Evolutionary conservation across 208 protist genomes (phyloP), one percentile per base, ranked within the genome.

Genomic region (Strigomonas galati): DNA sequence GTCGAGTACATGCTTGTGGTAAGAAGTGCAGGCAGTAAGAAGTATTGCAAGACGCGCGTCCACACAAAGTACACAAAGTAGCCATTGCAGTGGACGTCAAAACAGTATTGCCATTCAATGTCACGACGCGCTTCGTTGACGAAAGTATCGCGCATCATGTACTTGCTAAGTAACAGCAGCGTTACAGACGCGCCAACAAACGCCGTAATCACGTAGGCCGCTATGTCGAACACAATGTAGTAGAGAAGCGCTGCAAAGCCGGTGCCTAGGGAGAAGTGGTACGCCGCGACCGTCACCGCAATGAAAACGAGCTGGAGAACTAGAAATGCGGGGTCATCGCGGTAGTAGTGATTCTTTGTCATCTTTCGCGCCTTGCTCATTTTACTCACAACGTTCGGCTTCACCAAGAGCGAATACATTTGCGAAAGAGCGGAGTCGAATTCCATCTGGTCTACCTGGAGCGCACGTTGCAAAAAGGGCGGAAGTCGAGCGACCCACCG

Each of bases 81-180:
- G 40, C 87, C 86, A 78, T 99, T 99, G 82, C 97, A 99, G 72
- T 99, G 98, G 55, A 99, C 81, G 65, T 99, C 98, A 78, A 98
- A 98, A 0, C 93, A 82, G 66, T 98, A 98, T 3, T 79, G 78
- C 95, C 96, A 99, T 61, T 98, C 97, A 3, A 98, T 79, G 24
- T 83, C 84, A 24, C 83, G 76, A 9, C 79, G 72, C n/a, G 82
- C 78, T n/a, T 82, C 78, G 23, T 77, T 60, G 10, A 62, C 69
- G 9, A 62, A 35, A 5, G 56, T 40, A 23, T 46, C 31, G 14
- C 69, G 70, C 32, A 72, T 56, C 54, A 97, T 56, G 69, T 72
- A 92, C n/a, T 65, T 68, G 74, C 86, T 93, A 3, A 76, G 69
- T 60, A 94, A 65, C 40, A 92, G 61, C 76, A 83, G 95, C 7